Percentiles rank a stretch among this genome's conserved stretches.
Conservation (phyloP, 805 yeast genomes). For the Naumovozyma dairenensis region DNA sequence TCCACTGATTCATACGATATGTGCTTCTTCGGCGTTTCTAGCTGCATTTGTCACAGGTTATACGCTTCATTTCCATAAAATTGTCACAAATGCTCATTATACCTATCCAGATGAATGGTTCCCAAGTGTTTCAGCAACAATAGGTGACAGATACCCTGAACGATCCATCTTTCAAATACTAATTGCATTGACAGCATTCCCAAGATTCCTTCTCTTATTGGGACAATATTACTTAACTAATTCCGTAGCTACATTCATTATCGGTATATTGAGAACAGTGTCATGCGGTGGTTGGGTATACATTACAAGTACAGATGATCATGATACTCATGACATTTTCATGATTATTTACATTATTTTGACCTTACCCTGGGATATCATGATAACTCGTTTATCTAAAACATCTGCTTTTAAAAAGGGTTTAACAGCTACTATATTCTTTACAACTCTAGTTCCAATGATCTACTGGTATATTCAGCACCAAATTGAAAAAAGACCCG, state of each 20-base stretch:
- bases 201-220: conserved; percentile 60
- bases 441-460: conserved; percentile 67
- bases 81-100: conserved; percentile 74
- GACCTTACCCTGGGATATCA: conserved; percentile 84
- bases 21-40: conserved; percentile 65
- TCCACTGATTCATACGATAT: conserved; percentile 62
- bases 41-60: conserved; percentile 69
- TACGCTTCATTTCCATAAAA: conserved; percentile 72
- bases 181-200: conserved; percentile 90
- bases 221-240: conserved; percentile 35
- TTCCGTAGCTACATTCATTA: conserved; percentile 18
- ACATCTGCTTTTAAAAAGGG: conserved; percentile 31
- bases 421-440: conserved; percentile 52
- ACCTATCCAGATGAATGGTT: conserved; percentile 99
- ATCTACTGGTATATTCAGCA: conserved; percentile 87
- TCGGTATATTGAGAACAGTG: conserved; percentile 82
- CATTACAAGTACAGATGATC: conserved; percentile 94
- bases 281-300: conserved; percentile 99
- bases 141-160: conserved; percentile 96
- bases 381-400: conserved; percentile 42
- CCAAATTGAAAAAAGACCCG: conserved; percentile 75
- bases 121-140: conserved; percentile 93
- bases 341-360: conserved; percentile 85
- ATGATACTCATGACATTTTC: conserved; percentile 89
- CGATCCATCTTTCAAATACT: conserved; percentile 83